phyloP scores from a whole-genome alignment of 169 alveolate genomes.

The Besnoitia besnoiti region DNA sequence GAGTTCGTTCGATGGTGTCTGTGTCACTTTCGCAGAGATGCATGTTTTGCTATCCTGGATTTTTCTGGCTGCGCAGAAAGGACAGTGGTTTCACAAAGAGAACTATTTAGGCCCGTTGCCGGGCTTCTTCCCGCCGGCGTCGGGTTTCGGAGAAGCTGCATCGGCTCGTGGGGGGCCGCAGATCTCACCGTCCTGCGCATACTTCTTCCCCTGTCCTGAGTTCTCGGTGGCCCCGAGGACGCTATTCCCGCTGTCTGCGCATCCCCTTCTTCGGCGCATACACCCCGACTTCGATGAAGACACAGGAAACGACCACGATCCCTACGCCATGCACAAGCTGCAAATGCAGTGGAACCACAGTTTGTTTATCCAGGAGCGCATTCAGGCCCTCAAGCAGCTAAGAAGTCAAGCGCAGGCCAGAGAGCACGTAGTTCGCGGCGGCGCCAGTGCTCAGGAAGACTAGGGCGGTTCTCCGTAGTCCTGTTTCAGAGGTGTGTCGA shows the following conservation, averaged over 20 bases:
- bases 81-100: not conserved
- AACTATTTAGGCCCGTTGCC: not conserved
- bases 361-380: not conserved
- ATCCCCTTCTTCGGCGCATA: not conserved
- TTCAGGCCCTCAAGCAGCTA: not conserved
- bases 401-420: not conserved
- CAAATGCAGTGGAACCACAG: conserved; percentile 9
- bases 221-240: not conserved
- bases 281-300: conserved; percentile 30
- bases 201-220: not conserved
- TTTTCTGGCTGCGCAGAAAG: not conserved
- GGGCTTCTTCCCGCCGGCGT: not conserved
- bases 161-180: not conserved
- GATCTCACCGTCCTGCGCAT: not conserved
- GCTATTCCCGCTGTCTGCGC: not conserved
- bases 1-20: no score
- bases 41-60: no score
- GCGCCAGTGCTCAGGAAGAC: not conserved
- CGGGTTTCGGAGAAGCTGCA: not conserved
- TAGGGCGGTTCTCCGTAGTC: not conserved
- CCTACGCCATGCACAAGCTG: conserved; percentile 29
- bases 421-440: not conserved
- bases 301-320: conserved; percentile 17
- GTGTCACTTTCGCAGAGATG: no score
- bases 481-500: not conserved